These are phyloP conservation scores for Cercospora sp. DNA, from an alignment of 2,329 filamentous ascomycete genomes.

Conservation along the genomic window DNA sequence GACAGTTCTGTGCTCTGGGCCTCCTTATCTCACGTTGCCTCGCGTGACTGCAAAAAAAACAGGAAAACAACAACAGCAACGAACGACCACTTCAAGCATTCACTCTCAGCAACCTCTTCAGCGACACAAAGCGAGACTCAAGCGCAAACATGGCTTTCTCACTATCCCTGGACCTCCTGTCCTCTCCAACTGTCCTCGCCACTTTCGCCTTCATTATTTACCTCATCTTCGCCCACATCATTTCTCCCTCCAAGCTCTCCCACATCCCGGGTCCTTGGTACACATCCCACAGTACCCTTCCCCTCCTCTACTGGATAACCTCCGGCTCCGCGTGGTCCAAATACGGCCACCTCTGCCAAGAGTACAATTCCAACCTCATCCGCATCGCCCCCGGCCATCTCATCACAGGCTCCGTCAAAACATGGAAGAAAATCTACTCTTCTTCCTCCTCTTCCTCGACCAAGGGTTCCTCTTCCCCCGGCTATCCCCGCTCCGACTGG, in stretches of 20 bases:
- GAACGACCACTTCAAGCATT: background rate
- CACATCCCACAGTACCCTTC: conserved; percentile 7
- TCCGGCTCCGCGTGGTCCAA: conserved; percentile 10
- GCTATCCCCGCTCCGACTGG: conserved; percentile 18
- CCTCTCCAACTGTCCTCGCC: background rate
- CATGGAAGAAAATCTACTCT: conserved; percentile 17
- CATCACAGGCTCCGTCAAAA: conserved; percentile 13
- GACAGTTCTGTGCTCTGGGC: background rate
- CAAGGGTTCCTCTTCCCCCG: background rate
- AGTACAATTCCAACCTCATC: conserved; percentile 5
- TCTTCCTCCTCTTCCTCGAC: background rate
- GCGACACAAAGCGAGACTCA: background rate
- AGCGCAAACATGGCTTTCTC: background rate
- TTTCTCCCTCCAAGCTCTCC: background rate
- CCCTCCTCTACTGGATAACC: conserved; percentile 13
- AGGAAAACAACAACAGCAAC: background rate
- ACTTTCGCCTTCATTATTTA: background rate
- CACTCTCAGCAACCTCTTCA: background rate
- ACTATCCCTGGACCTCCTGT: background rate
- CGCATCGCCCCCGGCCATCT: conserved; percentile 14
- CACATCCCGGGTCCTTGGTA: conserved; percentile 16
- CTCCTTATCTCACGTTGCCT: background rate
- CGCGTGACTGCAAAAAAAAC: background rate
- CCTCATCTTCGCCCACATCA: background rate
- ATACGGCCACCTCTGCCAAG: conserved; percentile 6